These are phyloP conservation scores for Tuber calosporum DNA, from an alignment of 495 filamentous ascomycete species.

Conservation along the genomic window DNA sequence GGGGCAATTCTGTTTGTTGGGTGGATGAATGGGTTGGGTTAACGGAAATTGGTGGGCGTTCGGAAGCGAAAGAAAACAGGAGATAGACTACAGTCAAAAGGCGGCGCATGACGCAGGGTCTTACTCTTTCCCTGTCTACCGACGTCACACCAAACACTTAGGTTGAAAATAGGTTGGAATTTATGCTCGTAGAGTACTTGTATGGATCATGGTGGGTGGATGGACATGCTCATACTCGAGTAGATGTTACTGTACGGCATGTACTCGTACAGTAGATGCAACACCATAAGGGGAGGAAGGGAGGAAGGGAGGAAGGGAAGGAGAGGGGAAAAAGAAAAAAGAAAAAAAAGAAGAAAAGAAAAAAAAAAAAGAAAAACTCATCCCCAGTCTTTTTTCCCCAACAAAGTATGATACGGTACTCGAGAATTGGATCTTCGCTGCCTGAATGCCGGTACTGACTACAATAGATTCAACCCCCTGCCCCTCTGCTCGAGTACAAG, in stretches of 20 bases:
- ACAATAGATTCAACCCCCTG: not conserved
- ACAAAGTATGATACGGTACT: not conserved
- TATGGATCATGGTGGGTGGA: not conserved
- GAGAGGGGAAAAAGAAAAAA: not conserved
- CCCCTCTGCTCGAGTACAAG: no score
- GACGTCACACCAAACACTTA: not conserved
- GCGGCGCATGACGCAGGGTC: slow-evolving; percentile 5
- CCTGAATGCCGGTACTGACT: no score
- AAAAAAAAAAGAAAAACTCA: not conserved
- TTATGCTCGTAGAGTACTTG: no score
- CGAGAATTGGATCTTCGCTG: not conserved
- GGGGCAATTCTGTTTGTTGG: not conserved
- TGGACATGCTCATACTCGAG: no score
- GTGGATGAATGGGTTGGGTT: not conserved
- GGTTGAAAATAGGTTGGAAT: slow-evolving; percentile 2
- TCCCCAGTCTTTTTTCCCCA: not conserved
- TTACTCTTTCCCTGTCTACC: not conserved
- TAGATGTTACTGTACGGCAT: not conserved
- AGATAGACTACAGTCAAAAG: not conserved
- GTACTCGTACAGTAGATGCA: not conserved
- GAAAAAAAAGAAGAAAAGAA: not conserved
- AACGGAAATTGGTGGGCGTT: not conserved
- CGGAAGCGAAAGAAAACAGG: not conserved
- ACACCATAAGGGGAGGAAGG: not conserved
- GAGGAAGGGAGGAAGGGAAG: no score